Percentiles rank a stretch among this genome's conserved stretches.
Conservation (phyloP, 495 filamentous ascomycete genomes). For the Rhypophila decipiens region DNA sequence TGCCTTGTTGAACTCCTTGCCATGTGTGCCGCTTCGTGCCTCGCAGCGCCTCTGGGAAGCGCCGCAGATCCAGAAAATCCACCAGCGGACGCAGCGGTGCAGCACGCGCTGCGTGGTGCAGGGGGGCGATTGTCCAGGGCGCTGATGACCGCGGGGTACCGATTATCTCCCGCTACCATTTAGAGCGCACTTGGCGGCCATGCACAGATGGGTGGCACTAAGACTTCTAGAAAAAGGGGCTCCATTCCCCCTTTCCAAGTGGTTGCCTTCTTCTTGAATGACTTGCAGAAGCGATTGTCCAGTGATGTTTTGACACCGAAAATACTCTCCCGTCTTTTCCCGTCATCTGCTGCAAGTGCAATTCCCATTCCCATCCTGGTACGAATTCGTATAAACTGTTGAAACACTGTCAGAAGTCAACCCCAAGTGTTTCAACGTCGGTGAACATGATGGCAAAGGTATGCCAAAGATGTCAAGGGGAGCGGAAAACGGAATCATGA, state of each 20-base stretch:
- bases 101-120: neutral
- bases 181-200: neutral
- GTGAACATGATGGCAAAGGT: no score
- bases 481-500: no score
- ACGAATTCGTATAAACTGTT: neutral
- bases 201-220: neutral
- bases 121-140: neutral
- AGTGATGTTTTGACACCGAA: no score
- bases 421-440: no score
- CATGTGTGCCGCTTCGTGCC: slow-evolving; percentile 3
- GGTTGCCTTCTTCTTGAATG: neutral
- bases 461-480: no score
- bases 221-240: neutral
- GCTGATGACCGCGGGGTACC: neutral
- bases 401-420: neutral
- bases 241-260: neutral
- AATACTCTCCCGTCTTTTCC: neutral
- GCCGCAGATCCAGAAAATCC: slow-evolving; percentile 1
- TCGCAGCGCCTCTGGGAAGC: slow-evolving; percentile 4
- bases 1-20: neutral
- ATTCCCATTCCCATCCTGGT: neutral
- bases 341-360: neutral
- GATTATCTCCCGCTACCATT: neutral
- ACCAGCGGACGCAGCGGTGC: neutral
- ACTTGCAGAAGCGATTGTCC: neutral